phyloP scores from a whole-genome alignment of 768 basidiomycete species.

The Tulasnella sp. region DNA sequence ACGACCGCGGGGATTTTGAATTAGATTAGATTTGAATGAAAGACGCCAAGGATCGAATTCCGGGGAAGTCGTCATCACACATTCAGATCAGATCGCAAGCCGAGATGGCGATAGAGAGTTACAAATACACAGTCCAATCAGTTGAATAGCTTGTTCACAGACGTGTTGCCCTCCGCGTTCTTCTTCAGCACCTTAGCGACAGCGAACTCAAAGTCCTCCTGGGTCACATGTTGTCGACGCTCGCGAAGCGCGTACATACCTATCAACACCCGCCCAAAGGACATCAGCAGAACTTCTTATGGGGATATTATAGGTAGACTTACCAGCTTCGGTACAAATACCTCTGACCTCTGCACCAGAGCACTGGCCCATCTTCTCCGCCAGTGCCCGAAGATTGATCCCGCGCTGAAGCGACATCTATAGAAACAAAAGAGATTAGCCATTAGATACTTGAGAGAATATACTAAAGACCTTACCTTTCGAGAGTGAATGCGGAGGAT shows the following conservation, averaged over 20 bases:
- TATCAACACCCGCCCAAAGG: constrained; percentile 22
- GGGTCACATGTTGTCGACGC: constrained; percentile 91
- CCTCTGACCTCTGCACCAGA: constrained; percentile 96
- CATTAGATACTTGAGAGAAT: not conserved
- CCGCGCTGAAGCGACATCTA: constrained; percentile 97
- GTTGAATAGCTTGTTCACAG: constrained; percentile 83
- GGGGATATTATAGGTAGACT: constrained; percentile 21
- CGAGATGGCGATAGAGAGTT: not conserved
- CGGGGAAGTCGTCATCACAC: no score
- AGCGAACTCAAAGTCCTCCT: constrained; percentile 98
- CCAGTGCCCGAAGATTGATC: constrained; percentile 90
- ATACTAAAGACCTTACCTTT: constrained; percentile 46
- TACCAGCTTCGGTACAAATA: constrained; percentile 94
- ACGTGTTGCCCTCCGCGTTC: constrained; percentile 91
- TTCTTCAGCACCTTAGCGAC: constrained; percentile 69
- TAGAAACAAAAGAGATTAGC: not conserved
- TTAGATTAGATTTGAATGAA: no score
- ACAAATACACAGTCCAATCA: constrained; percentile 21
- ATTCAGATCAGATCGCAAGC: no score
- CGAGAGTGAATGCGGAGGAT: constrained; percentile 95
- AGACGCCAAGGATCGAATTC: no score
- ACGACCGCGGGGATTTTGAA: no score
- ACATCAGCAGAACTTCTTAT: not conserved
- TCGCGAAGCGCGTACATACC: constrained; percentile 97
- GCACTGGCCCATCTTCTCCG: constrained; percentile 99